phyloP scores from a whole-genome alignment of 2,329 filamentous ascomycete genomes.

The Xylariaceae sp. region DNA sequence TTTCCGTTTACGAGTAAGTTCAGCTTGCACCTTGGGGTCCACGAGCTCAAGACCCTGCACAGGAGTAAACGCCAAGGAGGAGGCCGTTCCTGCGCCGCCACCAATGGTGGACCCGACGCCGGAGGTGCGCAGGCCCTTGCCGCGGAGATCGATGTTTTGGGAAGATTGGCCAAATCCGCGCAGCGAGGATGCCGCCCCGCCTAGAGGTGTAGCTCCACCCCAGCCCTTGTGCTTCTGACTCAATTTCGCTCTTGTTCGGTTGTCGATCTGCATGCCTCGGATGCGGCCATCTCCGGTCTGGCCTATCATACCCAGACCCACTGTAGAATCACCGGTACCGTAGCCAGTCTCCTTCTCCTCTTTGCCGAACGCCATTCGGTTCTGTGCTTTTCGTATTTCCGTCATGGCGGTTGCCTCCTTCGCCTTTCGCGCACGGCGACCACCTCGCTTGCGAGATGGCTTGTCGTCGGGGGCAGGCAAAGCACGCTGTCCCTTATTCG shows the following conservation, averaged over 20 bases:
- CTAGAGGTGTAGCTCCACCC: conserved; percentile 65
- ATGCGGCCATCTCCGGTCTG: conserved; percentile 83
- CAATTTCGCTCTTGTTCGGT: conserved; percentile 86
- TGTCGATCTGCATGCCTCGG: conserved; percentile 82
- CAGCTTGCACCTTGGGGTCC: conserved; percentile 83
- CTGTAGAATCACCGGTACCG: conserved; percentile 76
- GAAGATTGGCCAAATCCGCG: conserved; percentile 67
- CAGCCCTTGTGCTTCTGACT: conserved; percentile 95
- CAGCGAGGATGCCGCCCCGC: conserved; percentile 72
- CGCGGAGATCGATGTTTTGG: conserved; percentile 63
- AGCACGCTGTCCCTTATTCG: conserved; percentile 81
- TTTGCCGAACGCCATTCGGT: conserved; percentile 91
- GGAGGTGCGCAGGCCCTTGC: conserved; percentile 72
- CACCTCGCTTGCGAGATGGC: conserved; percentile 85
- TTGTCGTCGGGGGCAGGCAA: conserved; percentile 94
- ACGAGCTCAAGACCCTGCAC: conserved; percentile 93
- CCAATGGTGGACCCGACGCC: conserved; percentile 71
- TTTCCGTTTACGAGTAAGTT: conserved; percentile 84
- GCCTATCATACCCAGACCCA: conserved; percentile 93
- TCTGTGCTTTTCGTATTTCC: conserved; percentile 90
- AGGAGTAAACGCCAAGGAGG: conserved; percentile 86
- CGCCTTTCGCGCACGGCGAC: conserved; percentile 81
- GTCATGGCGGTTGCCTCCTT: conserved; percentile 98
- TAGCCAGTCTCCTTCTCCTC: conserved; percentile 93
- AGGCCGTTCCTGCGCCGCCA: conserved; percentile 67